Evolutionary conservation across 2,329 filamentous ascomycete species (phyloP), one percentile per base, ranked within the genome.

Genomic region (Boeremia lycopersici): DNA sequence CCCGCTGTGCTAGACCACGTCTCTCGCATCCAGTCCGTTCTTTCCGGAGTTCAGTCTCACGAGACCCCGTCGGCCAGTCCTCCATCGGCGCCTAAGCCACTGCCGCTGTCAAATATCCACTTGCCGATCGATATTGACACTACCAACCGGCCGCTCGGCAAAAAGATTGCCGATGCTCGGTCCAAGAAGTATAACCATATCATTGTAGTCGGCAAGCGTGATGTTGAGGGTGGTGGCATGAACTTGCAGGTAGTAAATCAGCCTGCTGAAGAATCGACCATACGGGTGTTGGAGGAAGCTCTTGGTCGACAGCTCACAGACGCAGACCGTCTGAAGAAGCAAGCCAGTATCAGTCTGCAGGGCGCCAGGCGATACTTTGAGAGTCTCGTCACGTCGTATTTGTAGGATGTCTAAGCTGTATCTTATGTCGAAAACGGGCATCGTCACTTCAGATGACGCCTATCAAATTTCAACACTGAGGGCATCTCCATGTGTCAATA

Each of bases 131-230:
- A 93, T 56, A 71, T 92, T 13, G 90, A 95, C 66, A 81, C 78
- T 30, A 87, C 84, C 48, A 77, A 81, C 12, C 82, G 86, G 46
- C 80, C 84, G 0, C 72, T 96, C 8, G 80, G 82, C 2, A 84
- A 86, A 69, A 96, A 95, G 74, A 82, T 91, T 19, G 81, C 82
- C 29, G 85, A 89, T 68, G 91, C 91, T n/a, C 87, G 84, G 60
- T 71, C 76, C 42, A 88, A 86, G 74, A 87, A 87, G 35, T 95
- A 93, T 71, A 86, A 89, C 48, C 79, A 90, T 50, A 85, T 95
- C 47, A 81, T 91, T 29, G 86, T 92, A 1, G 79, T 95, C 10
- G 92, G 92, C 2, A 48, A 54, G 2, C 62, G 59, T 5, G 73
- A 76, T 48, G 67, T 68, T 2, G 55, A 68, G 11, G 61, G 36